Conservation (phyloP, 495 filamentous ascomycete species). For the Aspergillus steynii region DNA sequence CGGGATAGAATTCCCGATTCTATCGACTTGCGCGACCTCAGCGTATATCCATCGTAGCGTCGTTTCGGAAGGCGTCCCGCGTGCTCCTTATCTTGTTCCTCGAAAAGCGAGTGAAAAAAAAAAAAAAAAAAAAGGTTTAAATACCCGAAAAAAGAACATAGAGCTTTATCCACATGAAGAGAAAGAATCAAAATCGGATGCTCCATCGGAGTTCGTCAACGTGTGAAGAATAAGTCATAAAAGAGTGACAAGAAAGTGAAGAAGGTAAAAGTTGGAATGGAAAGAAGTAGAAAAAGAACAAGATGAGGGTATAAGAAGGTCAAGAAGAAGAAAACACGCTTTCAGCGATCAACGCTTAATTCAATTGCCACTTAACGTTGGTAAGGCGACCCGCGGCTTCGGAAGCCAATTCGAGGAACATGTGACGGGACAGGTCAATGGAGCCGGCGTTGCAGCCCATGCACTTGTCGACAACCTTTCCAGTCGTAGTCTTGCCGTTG, state of each 20-base stretch:
- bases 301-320: conserved; percentile 3
- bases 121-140: conserved; percentile 2
- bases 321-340: conserved; percentile 1
- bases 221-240: conserved; percentile 4
- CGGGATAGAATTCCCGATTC: conserved; percentile 10
- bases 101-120: neutral
- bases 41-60: conserved; percentile 3
- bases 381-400: conserved; percentile 31
- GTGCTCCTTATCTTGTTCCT: conserved; percentile 4
- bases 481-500: conserved; percentile 55
- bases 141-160: conserved; percentile 6
- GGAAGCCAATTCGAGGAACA: conserved; percentile 40
- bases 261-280: neutral
- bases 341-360: conserved; percentile 33
- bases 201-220: conserved; percentile 3
- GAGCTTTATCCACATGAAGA: conserved; percentile 14
- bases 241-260: conserved; percentile 5
- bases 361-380: conserved; percentile 39
- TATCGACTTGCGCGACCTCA: neutral
- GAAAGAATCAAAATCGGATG: neutral
- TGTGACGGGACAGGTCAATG: conserved; percentile 47
- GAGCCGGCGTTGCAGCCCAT: conserved; percentile 57
- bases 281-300: conserved; percentile 5
- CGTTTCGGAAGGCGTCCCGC: conserved; percentile 5
- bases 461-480: conserved; percentile 72